Base-by-base conservation (phyloP, 78 protist genomes). In the Dictyostelium capitatum region DNA sequence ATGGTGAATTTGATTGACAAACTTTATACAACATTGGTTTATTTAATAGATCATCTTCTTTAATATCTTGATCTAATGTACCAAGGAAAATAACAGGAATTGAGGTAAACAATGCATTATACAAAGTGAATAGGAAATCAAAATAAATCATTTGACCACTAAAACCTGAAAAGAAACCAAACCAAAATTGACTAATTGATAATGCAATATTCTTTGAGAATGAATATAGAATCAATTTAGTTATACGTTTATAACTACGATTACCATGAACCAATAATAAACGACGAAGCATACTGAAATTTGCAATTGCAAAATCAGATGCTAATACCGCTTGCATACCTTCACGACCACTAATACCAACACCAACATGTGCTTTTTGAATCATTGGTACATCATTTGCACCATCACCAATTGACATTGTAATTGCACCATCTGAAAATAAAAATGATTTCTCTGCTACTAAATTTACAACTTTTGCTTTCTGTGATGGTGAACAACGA, bases 391-490 rank as follows among this genome's bases (percentile, higher is more conserved):
- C 91, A 83, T 98, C 99, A 72, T 97, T 97, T 51, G 99, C 99
- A 30, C 99, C 99, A 75, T 98, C 99, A 72, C 99, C 99, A 62
- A 98, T 98, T 43, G 98, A 94, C 79, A 98, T 95, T 48, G 99
- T 98, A 32, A 95, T 91, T n/a, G 89, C 92, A 37, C 85, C 90
- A 43, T 65, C 65, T n/a, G 84, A 83, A 87, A 87, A 87, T 19
- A 87, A 51, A 41, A 87, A 64, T 10, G 74, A 50, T 28, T 87
- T 11, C 28, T 82, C 89, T 3, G 89, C 43, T 28, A 84, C 83
- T 12, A 82, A 46, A 48, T 82, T 70, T 20, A 94, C 94, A 57
- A 94, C 82, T 15, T 77, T 78, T 9, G 93, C 87, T 32, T 81
- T 81, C 46, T 97, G 97, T 43, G 92, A 84, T n/a, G 99, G 99